Conservation (phyloP, 495 filamentous ascomycete genomes). For the Elasticomyces elasticus region DNA sequence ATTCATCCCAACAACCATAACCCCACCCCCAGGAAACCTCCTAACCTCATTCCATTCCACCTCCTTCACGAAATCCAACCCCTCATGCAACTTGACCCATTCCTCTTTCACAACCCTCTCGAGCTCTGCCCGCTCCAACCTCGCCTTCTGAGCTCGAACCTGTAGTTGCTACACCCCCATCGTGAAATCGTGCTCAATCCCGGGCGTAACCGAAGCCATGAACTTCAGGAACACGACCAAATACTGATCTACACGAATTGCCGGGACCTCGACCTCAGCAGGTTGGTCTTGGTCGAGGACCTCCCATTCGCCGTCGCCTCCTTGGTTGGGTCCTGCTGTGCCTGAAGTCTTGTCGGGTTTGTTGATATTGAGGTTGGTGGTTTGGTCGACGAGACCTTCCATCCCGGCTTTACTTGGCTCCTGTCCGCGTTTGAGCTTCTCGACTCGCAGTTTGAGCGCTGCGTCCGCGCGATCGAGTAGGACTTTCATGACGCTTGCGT, state of each 20-base stretch:
- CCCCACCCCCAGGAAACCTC: constrained; percentile 17
- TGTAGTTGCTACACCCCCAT: constrained; percentile 76
- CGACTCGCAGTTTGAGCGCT: constrained; percentile 75
- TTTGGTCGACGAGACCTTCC: constrained; percentile 56
- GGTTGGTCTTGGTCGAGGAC: constrained; percentile 58
- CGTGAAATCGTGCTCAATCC: constrained; percentile 96
- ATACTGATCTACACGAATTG: constrained; percentile 95
- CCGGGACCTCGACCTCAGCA: constrained; percentile 76
- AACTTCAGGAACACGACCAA: constrained; percentile 98
- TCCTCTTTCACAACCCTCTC: constrained; percentile 5
- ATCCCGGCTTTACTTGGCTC: constrained; percentile 48
- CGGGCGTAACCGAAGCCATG: constrained; percentile 91
- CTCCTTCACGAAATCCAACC: constrained; percentile 18
- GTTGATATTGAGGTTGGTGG: constrained; percentile 35
- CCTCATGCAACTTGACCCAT: constrained; percentile 8
- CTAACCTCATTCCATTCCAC: constrained; percentile 20
- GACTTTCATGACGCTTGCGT: constrained; percentile 95
- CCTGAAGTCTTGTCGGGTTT: constrained; percentile 24
- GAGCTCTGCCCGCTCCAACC: background rate
- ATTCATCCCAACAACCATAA: constrained; percentile 19
- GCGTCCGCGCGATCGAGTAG: constrained; percentile 91
- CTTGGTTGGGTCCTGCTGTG: constrained; percentile 39
- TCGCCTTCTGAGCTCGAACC: constrained; percentile 11
- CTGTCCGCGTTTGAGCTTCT: constrained; percentile 53
- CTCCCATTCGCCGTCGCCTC: constrained; percentile 75